These are phyloP conservation scores for Amanita inopinata DNA, from an alignment of 768 basidiomycete genomes.

Conservation along the genomic window DNA sequence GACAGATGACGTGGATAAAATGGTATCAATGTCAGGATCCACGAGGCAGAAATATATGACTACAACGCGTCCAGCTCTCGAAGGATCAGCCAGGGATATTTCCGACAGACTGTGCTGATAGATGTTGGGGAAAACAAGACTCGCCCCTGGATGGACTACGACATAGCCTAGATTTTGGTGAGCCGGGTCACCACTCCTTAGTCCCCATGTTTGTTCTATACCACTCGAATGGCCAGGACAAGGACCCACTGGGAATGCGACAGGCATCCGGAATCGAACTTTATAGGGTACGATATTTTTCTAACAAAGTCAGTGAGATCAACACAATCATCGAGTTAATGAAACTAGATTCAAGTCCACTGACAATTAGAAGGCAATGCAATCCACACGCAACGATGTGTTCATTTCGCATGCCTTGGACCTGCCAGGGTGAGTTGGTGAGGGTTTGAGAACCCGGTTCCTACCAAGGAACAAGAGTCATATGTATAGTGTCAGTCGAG, in stretches of 20 bases:
- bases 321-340: not conserved
- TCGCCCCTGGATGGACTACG: conserved; percentile 25
- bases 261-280: conserved; percentile 42
- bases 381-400: conserved; percentile 37
- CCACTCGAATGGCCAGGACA: conserved; percentile 35
- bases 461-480: conserved; percentile 13
- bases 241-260: conserved; percentile 35
- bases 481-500: not conserved
- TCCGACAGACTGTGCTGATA: conserved; percentile 38
- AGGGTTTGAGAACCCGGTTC: conserved; percentile 24
- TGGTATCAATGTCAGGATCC: conserved; percentile 31
- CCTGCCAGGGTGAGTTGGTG: conserved; percentile 33
- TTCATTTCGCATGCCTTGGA: conserved; percentile 45
- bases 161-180: conserved; percentile 38
- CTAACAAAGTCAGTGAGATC: conserved; percentile 17
- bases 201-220: conserved; percentile 40
- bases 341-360: conserved; percentile 12
- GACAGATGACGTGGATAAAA: conserved; percentile 33
- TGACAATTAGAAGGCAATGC: conserved; percentile 30
- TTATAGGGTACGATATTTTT: conserved; percentile 30
- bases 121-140: conserved; percentile 45
- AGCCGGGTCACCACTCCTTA: conserved; percentile 34
- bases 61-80: conserved; percentile 31
- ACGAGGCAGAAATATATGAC: conserved; percentile 39
- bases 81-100: conserved; percentile 29